Evolutionary conservation across 1,284 basidiomycete genomes (phyloP).

Genomic region (Tilletiopsis washingtonensis): DNA sequence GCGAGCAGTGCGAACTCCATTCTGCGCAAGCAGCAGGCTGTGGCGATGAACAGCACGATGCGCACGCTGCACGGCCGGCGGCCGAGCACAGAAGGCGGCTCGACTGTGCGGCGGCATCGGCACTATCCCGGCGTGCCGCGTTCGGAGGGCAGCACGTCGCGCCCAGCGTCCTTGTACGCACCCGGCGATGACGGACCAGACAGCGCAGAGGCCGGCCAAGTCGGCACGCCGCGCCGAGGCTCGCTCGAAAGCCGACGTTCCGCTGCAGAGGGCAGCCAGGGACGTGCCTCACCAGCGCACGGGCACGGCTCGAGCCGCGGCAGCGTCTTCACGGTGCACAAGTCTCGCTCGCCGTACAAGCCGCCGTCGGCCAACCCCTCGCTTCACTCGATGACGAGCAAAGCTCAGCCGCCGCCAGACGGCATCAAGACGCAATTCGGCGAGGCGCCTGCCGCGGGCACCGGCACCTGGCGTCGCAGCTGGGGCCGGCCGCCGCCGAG

Average conservation of each 20-base stretch:
- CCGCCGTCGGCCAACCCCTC: constrained; percentile 35
- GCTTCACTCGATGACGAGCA: no score
- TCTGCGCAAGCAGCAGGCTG: constrained; percentile 1
- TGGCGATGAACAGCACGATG: constrained; percentile 1
- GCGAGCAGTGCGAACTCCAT: constrained; percentile 23
- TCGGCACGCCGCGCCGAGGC: not conserved
- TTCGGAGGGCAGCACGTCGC: constrained; percentile 9
- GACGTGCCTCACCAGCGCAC: not conserved
- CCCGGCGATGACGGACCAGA: not conserved
- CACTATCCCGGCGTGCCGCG: constrained; percentile 15
- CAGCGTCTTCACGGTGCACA: constrained; percentile 38
- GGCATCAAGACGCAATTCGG: no score
- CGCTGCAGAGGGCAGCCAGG: not conserved
- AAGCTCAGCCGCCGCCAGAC: no score
- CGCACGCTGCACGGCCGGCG: constrained; percentile 10
- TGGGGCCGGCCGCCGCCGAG: constrained; percentile 40
- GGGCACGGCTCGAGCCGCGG: constrained; percentile 4
- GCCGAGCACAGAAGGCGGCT: constrained; percentile 25
- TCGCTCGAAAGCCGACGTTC: not conserved
- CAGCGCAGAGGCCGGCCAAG: not conserved
- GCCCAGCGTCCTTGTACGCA: constrained; percentile 5
- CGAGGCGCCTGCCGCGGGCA: constrained; percentile 3
- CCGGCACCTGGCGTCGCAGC: constrained; percentile 30
- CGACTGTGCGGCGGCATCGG: constrained; percentile 30
- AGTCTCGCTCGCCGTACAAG: constrained; percentile 31